Evolutionary conservation across 768 basidiomycete genomes (phyloP).

Genomic region (Suillus paluster): DNA sequence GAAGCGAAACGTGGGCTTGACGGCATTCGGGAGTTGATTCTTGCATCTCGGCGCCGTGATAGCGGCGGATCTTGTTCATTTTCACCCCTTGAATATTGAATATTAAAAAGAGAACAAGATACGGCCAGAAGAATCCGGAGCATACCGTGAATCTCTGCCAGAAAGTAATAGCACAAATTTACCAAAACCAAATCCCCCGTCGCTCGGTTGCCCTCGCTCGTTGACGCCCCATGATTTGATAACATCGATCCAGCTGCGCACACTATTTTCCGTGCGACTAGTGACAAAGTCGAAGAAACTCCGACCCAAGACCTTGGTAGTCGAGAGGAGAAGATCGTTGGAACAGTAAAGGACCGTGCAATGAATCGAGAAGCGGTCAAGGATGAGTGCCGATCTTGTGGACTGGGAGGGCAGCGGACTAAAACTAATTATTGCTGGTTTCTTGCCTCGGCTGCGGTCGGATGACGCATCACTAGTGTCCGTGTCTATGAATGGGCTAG

Average conservation of each 20-base stretch:
- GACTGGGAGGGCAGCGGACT: constrained; percentile 71
- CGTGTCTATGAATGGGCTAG: background rate
- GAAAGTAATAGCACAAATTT: constrained; percentile 60
- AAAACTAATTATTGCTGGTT: constrained; percentile 48
- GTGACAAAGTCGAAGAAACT: constrained; percentile 80
- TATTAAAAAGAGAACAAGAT: constrained; percentile 5
- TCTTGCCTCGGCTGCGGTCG: constrained; percentile 1
- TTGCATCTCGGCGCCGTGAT: constrained; percentile 34
- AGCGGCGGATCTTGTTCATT: constrained; percentile 29
- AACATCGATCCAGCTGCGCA: constrained; percentile 74
- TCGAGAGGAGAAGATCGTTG: constrained; percentile 68
- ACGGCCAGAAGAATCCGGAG: constrained; percentile 3
- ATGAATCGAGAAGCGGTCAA: constrained; percentile 72
- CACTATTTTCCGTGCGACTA: constrained; percentile 63
- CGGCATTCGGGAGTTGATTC: constrained; percentile 19
- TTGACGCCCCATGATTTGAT: constrained; percentile 87
- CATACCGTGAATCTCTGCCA: constrained; percentile 64
- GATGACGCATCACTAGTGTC: constrained; percentile 10
- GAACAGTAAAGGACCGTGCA: constrained; percentile 75
- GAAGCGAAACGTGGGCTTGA: constrained; percentile 15
- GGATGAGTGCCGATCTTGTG: constrained; percentile 77
- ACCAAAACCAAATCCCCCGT: constrained; percentile 85
- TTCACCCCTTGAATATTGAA: constrained; percentile 23
- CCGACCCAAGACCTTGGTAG: constrained; percentile 61
- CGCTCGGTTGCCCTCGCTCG: constrained; percentile 80